Evolutionary conservation across 352 stramenopile species (phyloP), one percentile per base, ranked within the genome.

Genomic region (Stephanocyclus meneghinianus): DNA sequence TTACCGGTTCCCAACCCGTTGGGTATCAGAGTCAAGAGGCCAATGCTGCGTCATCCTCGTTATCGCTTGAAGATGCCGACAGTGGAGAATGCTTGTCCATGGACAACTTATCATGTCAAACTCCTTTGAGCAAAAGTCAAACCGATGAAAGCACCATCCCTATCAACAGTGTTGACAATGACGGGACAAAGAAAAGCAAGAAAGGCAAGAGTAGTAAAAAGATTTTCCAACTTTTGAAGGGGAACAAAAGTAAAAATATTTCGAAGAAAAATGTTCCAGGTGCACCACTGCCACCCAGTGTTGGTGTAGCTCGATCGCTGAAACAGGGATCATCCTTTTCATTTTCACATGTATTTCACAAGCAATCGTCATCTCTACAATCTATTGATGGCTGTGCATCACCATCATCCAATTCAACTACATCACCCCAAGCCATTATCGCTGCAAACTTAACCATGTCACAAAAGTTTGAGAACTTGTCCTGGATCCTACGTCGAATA

Each of bases 401-500:
- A 21, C 60, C 18, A 47, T 32, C 18, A 5, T 29, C 32, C 8
- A 40, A 16, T 45, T 51, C 56, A 3, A 16, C 8, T 29, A 18
- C 40, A 10, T 48, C 50, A 11, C 50, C 51, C 26, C 55, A 63
- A 63, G 11, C 55, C 55, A 44, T 6, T 21, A 21, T 59, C 50
- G 30, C 15, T 21, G n/a, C 10, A 1, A 53, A 59, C 53, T 50
- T 63, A 16, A 40, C 73, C 55, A 42, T 85, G 26, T 77, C 78
- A 10, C 42, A 37, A 67, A 73, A 77, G 35, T 84, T 87, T 32
- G 71, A 87, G 16, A 87, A 87, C 50, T 69, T 82, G 56, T 26
- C 44, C 18, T 80, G 71, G 70, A 85, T 85, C 59, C 57, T 92
- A 29, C 35, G 75, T 45, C 76, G 88, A 64, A 64, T 94, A 11